A percentile compares a stretch with the other conserved stretches of the same genome.
phyloP scores from a whole-genome alignment of 805 yeast genomes.

The Spathaspora boniae region DNA sequence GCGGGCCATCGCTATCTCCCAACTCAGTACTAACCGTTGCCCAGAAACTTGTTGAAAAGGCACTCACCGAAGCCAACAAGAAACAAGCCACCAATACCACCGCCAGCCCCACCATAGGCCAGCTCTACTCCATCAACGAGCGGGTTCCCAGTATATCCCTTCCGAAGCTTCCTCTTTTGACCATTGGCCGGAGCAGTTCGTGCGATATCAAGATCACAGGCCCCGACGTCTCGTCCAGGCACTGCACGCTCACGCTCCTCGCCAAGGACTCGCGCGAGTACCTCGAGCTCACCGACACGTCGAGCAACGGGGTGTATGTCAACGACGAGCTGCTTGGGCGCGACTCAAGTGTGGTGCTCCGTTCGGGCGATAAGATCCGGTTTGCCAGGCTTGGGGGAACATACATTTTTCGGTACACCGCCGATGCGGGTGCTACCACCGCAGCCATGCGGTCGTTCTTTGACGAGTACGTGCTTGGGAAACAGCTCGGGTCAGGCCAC shows the following conservation, averaged over 20 bases:
- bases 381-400: constrained; percentile 53
- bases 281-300: constrained; percentile 51
- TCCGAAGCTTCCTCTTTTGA: constrained; percentile 17
- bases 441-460: constrained; percentile 42
- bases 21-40: background rate
- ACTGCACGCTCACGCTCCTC: constrained; percentile 47
- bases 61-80: constrained; percentile 1
- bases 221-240: constrained; percentile 62
- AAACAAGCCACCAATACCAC: constrained; percentile 2
- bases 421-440: constrained; percentile 19
- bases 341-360: constrained; percentile 46
- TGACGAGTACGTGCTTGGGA: constrained; percentile 55
- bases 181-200: constrained; percentile 55
- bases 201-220: constrained; percentile 56
- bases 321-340: constrained; percentile 54
- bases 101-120: constrained; percentile 15
- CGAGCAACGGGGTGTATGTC: constrained; percentile 65
- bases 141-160: constrained; percentile 17
- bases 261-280: constrained; percentile 18
- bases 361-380: constrained; percentile 61
- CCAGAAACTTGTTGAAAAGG: constrained; percentile 7
- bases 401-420: constrained; percentile 45
- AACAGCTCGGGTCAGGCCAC: constrained; percentile 70
- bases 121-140: constrained; percentile 17
- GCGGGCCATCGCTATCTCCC: constrained; percentile 19